Conservation (phyloP, 306 rosid species). For the Mucuna pruriens region DNA sequence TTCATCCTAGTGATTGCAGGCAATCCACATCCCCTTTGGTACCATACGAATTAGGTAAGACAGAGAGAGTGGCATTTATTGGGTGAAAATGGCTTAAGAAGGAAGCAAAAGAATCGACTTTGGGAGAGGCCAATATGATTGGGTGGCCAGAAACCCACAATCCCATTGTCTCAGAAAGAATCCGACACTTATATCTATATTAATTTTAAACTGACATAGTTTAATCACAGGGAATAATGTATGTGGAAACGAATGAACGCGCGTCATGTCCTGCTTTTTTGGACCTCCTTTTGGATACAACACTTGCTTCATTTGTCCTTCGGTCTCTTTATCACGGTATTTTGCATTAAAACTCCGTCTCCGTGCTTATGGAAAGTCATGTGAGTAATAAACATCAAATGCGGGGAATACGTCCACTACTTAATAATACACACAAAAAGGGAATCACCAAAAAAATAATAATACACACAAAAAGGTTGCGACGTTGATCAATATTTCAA, state of each 20-base stretch:
- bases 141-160: slow-evolving; percentile 51
- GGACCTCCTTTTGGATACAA: slow-evolving; percentile 35
- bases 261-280: slow-evolving; percentile 45
- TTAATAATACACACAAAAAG: slow-evolving; percentile 20
- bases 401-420: slow-evolving; percentile 31
- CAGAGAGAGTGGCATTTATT: slow-evolving; percentile 37
- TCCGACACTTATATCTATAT: slow-evolving; percentile 40
- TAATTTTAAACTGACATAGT: slow-evolving; percentile 10
- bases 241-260: slow-evolving; percentile 54
- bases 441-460: no score
- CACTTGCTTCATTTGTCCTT: slow-evolving; percentile 19
- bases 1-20: background rate
- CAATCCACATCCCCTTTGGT: background rate
- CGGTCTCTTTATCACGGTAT: background rate
- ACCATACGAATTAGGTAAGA: slow-evolving; percentile 49
- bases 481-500: slow-evolving; percentile 43
- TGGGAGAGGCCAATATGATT: slow-evolving; percentile 47
- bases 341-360: background rate
- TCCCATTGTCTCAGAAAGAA: slow-evolving; percentile 41
- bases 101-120: slow-evolving; percentile 71
- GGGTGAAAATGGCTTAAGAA: slow-evolving; percentile 66
- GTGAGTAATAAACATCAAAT: background rate
- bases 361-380: slow-evolving; percentile 22
- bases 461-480: slow-evolving; percentile 18
- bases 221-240: slow-evolving; percentile 51